Evolutionary conservation across 2,329 filamentous ascomycete species (phyloP), one percentile per base, ranked within the genome.

Genomic region (Neocatenulostroma microsporum): DNA sequence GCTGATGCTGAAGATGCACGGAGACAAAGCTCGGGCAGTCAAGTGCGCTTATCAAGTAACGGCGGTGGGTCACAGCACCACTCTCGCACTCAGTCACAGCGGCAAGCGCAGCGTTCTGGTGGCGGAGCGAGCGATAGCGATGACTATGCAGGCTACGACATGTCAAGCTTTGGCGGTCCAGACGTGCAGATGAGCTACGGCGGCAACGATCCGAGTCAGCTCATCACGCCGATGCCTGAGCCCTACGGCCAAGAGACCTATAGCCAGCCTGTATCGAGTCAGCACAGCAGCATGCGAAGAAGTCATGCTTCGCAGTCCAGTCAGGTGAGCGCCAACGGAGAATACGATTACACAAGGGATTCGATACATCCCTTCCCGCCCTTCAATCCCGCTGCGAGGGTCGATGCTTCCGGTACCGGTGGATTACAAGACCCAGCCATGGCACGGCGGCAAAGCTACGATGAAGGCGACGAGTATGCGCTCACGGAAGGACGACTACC

Each of bases 371-470:
- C 75, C 3, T 80, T 80, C 47, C 64, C 67, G 18, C 67, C 71
- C 8, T 70, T 76, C 47, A 66, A 63, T 37, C 68, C 58, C 11
- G 72, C 78, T 37, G 85, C 82, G 5, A 75, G 83, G 36, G 82
- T 94, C 34, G 89, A 96, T 60, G 87, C 85, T 30, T 83, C 78
- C 33, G 88, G 84, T 6, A 95, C 87, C n/a, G 91, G 89, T 26
- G 91, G 91, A 1, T 63, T 95, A 19, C 79, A 87, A 44, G 76
- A 84, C 40, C 87, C 88, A 2, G 77, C 71, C 33, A 74, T 64
- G 43, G 61, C 59, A 28, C 66, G 87, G 47, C 76, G 86, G 42
- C 69, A 87, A 51, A 95, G 87, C 62, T 95, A 91, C 51, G 89
- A 96, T 49, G 86, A 94, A 56, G 89, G 85, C 2, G 91, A 95